Conservation (phyloP, 805 yeast species). For the Metschnikowia drakensbergensis region DNA sequence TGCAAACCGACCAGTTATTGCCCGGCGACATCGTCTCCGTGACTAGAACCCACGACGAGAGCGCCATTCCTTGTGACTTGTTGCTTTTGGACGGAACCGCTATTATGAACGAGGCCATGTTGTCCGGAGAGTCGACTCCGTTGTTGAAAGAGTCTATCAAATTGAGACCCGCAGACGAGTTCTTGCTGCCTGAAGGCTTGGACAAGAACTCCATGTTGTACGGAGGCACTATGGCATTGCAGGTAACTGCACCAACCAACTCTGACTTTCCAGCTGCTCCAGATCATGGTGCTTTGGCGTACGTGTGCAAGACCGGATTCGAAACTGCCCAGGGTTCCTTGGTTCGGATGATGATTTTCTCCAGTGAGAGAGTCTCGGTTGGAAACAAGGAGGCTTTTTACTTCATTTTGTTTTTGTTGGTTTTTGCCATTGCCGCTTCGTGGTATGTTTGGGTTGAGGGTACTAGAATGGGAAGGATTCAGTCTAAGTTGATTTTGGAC, state of each 20-base stretch:
- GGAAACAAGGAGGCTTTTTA: slow-evolving; percentile 93
- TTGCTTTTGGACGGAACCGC: slow-evolving; percentile 84
- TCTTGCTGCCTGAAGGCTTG: slow-evolving; percentile 68
- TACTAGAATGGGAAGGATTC: slow-evolving; percentile 90
- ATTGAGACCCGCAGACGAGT: slow-evolving; percentile 71
- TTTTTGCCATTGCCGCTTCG: slow-evolving; percentile 92
- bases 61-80: slow-evolving; percentile 92
- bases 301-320: slow-evolving; percentile 92
- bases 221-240: slow-evolving; percentile 96
- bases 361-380: slow-evolving; percentile 93
- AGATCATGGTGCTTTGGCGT: slow-evolving; percentile 87
- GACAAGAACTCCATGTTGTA: slow-evolving; percentile 87
- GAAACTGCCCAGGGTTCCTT: slow-evolving; percentile 97
- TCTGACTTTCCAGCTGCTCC: slow-evolving; percentile 63
- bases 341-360: slow-evolving; percentile 95
- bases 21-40: slow-evolving; percentile 92
- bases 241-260: slow-evolving; percentile 69
- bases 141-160: slow-evolving; percentile 86
- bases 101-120: slow-evolving; percentile 97
- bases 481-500: slow-evolving; percentile 88
- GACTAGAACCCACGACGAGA: slow-evolving; percentile 83
- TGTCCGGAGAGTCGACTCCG: slow-evolving; percentile 98
- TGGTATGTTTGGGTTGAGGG: slow-evolving; percentile 99
- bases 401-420: slow-evolving; percentile 82
- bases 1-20: slow-evolving; percentile 69